phyloP scores from a whole-genome alignment of 371 early-diverging fungal genomes.

The Mucor mucedo region DNA sequence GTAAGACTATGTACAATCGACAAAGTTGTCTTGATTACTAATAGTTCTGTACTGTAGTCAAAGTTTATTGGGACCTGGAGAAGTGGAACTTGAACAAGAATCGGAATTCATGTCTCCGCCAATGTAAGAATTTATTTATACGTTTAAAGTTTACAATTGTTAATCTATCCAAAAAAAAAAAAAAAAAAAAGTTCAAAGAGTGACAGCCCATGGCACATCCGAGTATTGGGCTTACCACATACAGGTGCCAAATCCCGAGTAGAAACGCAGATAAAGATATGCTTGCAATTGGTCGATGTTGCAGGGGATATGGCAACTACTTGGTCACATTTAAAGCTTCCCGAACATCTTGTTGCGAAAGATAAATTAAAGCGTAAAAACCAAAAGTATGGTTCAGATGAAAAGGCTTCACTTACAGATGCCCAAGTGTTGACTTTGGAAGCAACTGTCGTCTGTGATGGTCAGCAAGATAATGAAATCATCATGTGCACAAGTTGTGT shows the following conservation, averaged over 20 bases:
- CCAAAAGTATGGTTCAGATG: slow-evolving; percentile 42
- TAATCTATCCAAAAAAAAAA: neutral
- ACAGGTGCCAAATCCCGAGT: slow-evolving; percentile 81
- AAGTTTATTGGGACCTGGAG: slow-evolving; percentile 42
- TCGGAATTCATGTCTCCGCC: slow-evolving; percentile 36
- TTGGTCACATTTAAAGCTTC: slow-evolving; percentile 75
- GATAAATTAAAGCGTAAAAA: slow-evolving; percentile 61
- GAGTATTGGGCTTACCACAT: slow-evolving; percentile 71
- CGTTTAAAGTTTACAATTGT: no score
- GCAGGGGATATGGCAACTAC: slow-evolving; percentile 65
- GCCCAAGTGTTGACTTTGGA: slow-evolving; percentile 57
- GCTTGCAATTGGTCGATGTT: slow-evolving; percentile 68
- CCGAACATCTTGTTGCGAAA: slow-evolving; percentile 71
- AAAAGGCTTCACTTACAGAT: slow-evolving; percentile 37
- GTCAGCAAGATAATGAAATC: slow-evolving; percentile 71
- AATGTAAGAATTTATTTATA: slow-evolving; percentile 26
- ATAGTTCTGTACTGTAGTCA: slow-evolving; percentile 24
- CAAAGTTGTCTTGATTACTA: neutral
- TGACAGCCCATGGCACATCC: slow-evolving; percentile 52
- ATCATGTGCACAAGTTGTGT: slow-evolving; percentile 78
- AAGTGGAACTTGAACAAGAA: slow-evolving; percentile 25
- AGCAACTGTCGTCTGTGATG: slow-evolving; percentile 75
- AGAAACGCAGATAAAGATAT: slow-evolving; percentile 84
- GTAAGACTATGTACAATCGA: slow-evolving; percentile 21
- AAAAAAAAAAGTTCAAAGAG: slow-evolving; percentile 19